A percentile compares a stretch with the other conserved stretches of the same genome.
phyloP scores from a whole-genome alignment of 768 basidiomycete species.

The Lyophyllum shimeji region DNA sequence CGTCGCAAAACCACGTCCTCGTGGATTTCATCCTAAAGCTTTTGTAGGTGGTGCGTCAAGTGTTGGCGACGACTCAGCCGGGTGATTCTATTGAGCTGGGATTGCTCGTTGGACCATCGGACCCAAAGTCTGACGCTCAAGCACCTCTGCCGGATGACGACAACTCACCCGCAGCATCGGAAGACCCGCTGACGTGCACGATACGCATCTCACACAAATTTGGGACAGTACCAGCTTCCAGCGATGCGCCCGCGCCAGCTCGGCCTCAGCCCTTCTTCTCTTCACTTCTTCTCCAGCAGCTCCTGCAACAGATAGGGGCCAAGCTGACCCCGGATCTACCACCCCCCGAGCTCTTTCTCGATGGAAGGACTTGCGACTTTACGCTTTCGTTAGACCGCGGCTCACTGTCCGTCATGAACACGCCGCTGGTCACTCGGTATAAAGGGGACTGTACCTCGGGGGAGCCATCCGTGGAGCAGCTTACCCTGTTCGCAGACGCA shows the following conservation, averaged over 20 bases:
- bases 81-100: slow-evolving; percentile 90
- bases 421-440: slow-evolving; percentile 42
- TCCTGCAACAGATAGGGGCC: slow-evolving; percentile 61
- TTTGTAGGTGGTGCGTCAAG: slow-evolving; percentile 77
- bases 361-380: slow-evolving; percentile 66
- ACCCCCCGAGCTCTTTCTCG: slow-evolving; percentile 36
- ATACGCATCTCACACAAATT: slow-evolving; percentile 54
- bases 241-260: slow-evolving; percentile 26
- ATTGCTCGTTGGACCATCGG: slow-evolving; percentile 47
- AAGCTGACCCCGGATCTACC: slow-evolving; percentile 43
- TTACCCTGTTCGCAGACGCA: slow-evolving; percentile 76
- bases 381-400: slow-evolving; percentile 64
- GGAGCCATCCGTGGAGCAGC: slow-evolving; percentile 81
- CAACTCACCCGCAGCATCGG: slow-evolving; percentile 22
- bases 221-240: slow-evolving; percentile 16
- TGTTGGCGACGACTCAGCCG: slow-evolving; percentile 61
- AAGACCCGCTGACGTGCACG: slow-evolving; percentile 39
- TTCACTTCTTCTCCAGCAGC: slow-evolving; percentile 55
- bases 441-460: slow-evolving; percentile 49
- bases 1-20: slow-evolving; percentile 32
- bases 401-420: slow-evolving; percentile 40
- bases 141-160: slow-evolving; percentile 20
- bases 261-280: slow-evolving; percentile 43
- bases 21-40: slow-evolving; percentile 13
- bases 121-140: slow-evolving; percentile 5